phyloP scores from a whole-genome alignment of 1,284 basidiomycete genomes.

The Athelia sp. region DNA sequence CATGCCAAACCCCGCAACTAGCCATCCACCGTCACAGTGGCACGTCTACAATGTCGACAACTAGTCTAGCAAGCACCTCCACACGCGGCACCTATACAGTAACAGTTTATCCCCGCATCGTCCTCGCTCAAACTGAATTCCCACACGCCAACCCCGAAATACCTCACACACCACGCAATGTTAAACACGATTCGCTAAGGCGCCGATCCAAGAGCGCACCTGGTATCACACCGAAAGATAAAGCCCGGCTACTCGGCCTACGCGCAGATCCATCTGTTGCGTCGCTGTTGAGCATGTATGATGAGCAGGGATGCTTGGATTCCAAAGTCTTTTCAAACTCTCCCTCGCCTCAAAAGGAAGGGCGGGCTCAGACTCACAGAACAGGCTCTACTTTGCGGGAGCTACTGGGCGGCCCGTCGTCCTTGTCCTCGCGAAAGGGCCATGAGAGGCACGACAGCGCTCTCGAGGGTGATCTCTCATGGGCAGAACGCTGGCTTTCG shows the following conservation, averaged over 20 bases:
- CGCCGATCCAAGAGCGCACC: slow-evolving; percentile 26
- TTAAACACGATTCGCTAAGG: slow-evolving; percentile 17
- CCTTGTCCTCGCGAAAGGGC: slow-evolving; percentile 16
- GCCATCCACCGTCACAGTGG: slow-evolving; percentile 51
- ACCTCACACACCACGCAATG: slow-evolving; percentile 5
- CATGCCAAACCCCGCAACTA: too few relatives aligned
- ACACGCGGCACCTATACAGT: slow-evolving; percentile 63
- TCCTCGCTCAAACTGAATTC: slow-evolving; percentile 59
- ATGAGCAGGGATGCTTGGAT: slow-evolving; percentile 61
- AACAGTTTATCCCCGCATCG: slow-evolving; percentile 56
- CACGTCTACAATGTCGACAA: slow-evolving; percentile 40
- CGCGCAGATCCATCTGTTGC: slow-evolving; percentile 73
- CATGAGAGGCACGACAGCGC: slow-evolving; percentile 20
- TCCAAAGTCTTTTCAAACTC: slow-evolving; percentile 61
- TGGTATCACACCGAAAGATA: slow-evolving; percentile 33
- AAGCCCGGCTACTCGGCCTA: slow-evolving; percentile 50
- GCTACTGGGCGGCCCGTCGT: slow-evolving; percentile 52
- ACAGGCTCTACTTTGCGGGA: slow-evolving; percentile 69
- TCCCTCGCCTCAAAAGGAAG: slow-evolving; percentile 29
- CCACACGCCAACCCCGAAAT: slow-evolving; percentile 50
- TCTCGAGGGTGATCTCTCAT: slow-evolving; percentile 68
- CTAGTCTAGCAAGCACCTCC: slow-evolving; percentile 45
- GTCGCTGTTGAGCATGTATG: slow-evolving; percentile 66
- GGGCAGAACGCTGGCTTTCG: slow-evolving; percentile 72
- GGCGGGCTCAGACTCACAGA: slow-evolving; percentile 47